Evolutionary conservation across 805 yeast genomes (phyloP).

Genomic region (Ascoidea tarda): DNA sequence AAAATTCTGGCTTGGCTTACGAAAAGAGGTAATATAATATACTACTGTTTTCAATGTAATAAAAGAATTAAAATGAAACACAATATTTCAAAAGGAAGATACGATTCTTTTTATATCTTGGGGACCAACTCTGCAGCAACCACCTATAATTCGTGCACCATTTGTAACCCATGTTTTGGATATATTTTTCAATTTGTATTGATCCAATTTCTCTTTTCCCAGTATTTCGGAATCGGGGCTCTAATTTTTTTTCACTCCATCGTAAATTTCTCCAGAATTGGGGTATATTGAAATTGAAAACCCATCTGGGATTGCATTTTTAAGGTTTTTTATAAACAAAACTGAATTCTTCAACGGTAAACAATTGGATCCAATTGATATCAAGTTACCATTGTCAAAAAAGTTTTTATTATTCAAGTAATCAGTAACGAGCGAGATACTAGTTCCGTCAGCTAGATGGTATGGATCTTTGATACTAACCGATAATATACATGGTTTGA

Average conservation of each 20-base stretch:
- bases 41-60: no score
- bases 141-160: conserved; percentile 23
- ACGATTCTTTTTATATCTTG: conserved; percentile 13
- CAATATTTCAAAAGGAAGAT: not conserved
- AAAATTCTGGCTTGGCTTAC: no score
- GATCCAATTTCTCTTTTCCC: conserved; percentile 7
- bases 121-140: conserved; percentile 30
- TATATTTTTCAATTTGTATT: conserved; percentile 16
- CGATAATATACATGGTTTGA: conserved; percentile 15
- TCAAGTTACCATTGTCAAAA: conserved; percentile 19
- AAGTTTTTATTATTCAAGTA: conserved; percentile 21
- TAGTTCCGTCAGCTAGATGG: conserved; percentile 14
- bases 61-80: no score
- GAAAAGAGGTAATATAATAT: no score
- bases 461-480: not conserved
- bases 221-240: conserved; percentile 7
- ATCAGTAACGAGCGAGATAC: conserved; percentile 12
- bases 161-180: conserved; percentile 18
- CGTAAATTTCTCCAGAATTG: conserved; percentile 60
- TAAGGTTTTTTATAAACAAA: conserved; percentile 23
- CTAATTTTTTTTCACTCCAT: conserved; percentile 32
- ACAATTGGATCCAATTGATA: conserved; percentile 61
- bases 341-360: conserved; percentile 30
- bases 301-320: conserved; percentile 11
- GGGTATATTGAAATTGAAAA: conserved; percentile 49